Conservation (phyloP, 1,139 yeast genomes). For the Protomyces pachydermus region DNA sequence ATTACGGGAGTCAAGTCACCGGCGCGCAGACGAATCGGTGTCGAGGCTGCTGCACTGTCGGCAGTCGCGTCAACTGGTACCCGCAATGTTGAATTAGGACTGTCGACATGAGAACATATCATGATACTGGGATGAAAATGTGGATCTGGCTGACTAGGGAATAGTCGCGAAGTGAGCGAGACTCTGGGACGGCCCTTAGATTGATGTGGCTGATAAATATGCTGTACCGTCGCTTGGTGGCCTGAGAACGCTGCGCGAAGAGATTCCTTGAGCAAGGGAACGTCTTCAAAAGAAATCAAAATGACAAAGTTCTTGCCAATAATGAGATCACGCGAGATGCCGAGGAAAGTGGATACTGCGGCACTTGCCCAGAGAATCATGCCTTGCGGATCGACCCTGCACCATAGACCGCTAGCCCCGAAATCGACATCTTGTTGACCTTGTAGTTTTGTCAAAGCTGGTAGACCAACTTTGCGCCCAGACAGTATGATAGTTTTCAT, state of each 20-base stretch:
- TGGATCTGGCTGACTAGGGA: background rate
- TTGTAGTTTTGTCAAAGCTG: conserved; percentile 6
- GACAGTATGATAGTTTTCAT: conserved; percentile 21
- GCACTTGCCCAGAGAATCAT: conserved; percentile 25
- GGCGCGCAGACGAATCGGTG: background rate
- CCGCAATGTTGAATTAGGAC: background rate
- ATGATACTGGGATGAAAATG: background rate
- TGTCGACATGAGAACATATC: background rate
- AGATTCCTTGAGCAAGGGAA: background rate
- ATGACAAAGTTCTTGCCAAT: conserved; percentile 15
- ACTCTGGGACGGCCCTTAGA: background rate
- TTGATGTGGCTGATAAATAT: background rate
- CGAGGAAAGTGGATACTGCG: conserved; percentile 3
- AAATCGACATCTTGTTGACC: conserved; percentile 3
- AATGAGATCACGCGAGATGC: conserved; percentile 6
- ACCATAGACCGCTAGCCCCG: conserved; percentile 16
- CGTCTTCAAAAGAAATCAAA: background rate
- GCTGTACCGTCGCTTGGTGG: background rate
- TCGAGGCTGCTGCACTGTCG: background rate
- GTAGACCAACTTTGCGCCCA: conserved; percentile 17
- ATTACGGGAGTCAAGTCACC: background rate
- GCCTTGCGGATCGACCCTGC: conserved; percentile 28
- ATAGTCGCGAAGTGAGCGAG: background rate
- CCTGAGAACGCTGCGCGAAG: background rate
- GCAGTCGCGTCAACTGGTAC: background rate